A percentile compares a stretch with the other conserved stretches of the same genome.
Conservation (phyloP, 768 basidiomycete species). For the Termitomyces sp. region DNA sequence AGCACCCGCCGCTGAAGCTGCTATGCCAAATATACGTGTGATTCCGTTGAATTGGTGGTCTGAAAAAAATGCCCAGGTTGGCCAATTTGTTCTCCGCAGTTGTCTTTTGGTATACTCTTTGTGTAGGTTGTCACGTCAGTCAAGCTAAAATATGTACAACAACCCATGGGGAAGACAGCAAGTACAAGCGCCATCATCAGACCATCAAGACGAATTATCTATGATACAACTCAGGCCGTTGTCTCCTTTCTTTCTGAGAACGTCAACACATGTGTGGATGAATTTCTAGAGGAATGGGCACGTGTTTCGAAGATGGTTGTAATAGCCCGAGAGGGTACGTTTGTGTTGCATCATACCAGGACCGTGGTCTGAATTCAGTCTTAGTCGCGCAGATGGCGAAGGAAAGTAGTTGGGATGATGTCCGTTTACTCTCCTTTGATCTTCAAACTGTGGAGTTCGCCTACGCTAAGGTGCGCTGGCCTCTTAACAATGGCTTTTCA, state of each 20-base stretch:
- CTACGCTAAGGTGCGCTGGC: conserved; percentile 51
- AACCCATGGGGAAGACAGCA: conserved; percentile 71
- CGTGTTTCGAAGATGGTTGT: conserved; percentile 91
- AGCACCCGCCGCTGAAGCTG: conserved; percentile 83
- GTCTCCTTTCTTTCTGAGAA: conserved; percentile 86
- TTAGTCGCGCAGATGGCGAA: conserved; percentile 82
- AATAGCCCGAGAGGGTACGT: conserved; percentile 80
- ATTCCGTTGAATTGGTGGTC: conserved; percentile 93
- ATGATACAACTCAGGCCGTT: conserved; percentile 83
- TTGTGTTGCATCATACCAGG: background rate
- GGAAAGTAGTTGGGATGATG: conserved; percentile 62
- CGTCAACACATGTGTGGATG: conserved; percentile 83
- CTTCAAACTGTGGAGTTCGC: conserved; percentile 89
- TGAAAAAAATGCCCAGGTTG: conserved; percentile 58
- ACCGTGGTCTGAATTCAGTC: background rate
- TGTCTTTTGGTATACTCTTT: conserved; percentile 1
- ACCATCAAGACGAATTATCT: conserved; percentile 85
- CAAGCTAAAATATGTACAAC: conserved; percentile 85
- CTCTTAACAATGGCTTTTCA: background rate
- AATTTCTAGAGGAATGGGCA: conserved; percentile 91
- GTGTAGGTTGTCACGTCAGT: conserved; percentile 79
- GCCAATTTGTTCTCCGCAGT: conserved; percentile 2
- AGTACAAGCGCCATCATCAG: conserved; percentile 58
- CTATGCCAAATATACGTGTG: conserved; percentile 88
- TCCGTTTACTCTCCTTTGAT: conserved; percentile 85